A percentile compares a stretch with the other conserved stretches of the same genome.
Evolutionary conservation across 2,329 filamentous ascomycete genomes (phyloP).

Genomic region (Cylindrodendrum hubeiense): DNA sequence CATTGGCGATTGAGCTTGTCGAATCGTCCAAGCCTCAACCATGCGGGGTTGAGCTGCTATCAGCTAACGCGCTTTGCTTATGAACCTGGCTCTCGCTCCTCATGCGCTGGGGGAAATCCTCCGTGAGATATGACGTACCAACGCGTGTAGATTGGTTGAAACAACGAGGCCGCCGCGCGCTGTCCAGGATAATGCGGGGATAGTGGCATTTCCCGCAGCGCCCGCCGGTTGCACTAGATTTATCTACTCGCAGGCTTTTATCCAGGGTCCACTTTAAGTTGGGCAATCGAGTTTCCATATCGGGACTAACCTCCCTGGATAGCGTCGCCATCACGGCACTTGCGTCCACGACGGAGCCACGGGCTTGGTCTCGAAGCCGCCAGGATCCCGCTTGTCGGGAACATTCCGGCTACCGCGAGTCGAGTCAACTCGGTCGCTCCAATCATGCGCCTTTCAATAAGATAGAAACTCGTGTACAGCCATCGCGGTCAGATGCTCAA

Average conservation of each 20-base stretch:
- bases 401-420: too few species aligned
- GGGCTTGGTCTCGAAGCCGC: background rate
- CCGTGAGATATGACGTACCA: background rate
- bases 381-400: background rate
- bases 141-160: background rate
- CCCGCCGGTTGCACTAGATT: background rate
- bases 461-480: too few species aligned
- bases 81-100: background rate
- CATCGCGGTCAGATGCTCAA: too few species aligned
- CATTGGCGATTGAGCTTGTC: background rate
- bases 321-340: background rate
- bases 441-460: too few species aligned
- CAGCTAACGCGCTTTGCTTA: background rate
- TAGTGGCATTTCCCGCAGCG: background rate
- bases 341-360: background rate
- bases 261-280: slow-evolving; percentile 25
- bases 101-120: background rate
- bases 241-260: background rate
- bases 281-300: slow-evolving; percentile 41
- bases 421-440: too few species aligned
- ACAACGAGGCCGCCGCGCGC: background rate
- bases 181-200: slow-evolving; percentile 18
- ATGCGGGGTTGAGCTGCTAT: background rate
- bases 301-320: slow-evolving; percentile 16
- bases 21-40: background rate